Conservation (phyloP, 2,329 filamentous ascomycete genomes). For the Dactylellina cionopaga region DNA sequence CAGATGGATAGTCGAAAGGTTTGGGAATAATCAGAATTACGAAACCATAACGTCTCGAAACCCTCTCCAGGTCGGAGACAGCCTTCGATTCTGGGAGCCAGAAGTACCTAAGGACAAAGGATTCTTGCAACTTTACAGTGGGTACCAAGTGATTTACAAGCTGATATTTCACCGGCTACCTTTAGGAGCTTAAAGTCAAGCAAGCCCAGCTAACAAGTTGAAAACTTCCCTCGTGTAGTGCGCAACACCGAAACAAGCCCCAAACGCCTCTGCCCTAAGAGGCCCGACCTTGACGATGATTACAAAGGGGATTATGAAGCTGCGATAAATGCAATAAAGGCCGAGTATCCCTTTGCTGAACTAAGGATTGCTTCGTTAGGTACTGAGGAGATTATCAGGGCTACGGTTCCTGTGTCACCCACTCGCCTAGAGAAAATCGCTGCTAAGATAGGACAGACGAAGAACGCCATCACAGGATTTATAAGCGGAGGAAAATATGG, state of each 20-base stretch:
- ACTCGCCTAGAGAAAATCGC: not conserved
- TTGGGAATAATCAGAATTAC: constrained; percentile 23
- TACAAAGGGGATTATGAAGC: not conserved
- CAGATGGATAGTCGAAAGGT: constrained; percentile 33
- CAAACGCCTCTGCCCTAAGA: constrained; percentile 16
- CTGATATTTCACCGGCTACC: too few species aligned
- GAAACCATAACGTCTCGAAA: constrained; percentile 10
- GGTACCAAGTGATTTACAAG: too few species aligned
- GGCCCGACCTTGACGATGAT: constrained; percentile 3
- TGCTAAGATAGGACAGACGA: not conserved
- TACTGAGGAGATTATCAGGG: constrained; percentile 25
- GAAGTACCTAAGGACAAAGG: not conserved
- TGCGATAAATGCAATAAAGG: not conserved
- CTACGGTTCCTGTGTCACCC: not conserved
- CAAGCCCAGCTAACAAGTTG: not conserved
- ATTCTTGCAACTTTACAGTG: constrained; percentile 30
- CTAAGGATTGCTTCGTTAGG: constrained; percentile 22
- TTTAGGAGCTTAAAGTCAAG: not conserved
- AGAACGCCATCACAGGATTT: not conserved
- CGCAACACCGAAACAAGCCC: constrained; percentile 7
- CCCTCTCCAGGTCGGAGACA: constrained; percentile 17
- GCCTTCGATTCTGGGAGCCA: constrained; percentile 27
- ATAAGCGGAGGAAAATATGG: not conserved
- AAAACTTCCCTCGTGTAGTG: too few species aligned
- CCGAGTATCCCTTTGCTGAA: constrained; percentile 36